Conservation (phyloP, 202 grass and related monocot species). For the Schoenoplectus triqueter region DNA sequence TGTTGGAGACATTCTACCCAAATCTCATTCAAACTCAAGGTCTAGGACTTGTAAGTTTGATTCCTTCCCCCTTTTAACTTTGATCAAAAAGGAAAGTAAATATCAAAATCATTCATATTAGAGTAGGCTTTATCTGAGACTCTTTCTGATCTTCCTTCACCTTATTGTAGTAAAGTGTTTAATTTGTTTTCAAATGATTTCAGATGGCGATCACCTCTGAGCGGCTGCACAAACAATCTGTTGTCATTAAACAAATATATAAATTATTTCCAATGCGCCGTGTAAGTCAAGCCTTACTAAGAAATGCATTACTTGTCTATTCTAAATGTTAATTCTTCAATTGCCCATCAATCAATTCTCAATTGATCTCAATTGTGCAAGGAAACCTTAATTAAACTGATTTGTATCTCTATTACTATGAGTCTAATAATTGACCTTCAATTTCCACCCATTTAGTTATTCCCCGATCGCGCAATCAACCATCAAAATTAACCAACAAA, state of each 20-base stretch:
- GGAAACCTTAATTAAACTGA: constrained; percentile 37
- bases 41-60: constrained; percentile 52
- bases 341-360: not conserved
- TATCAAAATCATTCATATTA: not conserved
- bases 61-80: constrained; percentile 35
- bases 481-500: not conserved
- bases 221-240: constrained; percentile 64
- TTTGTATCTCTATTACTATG: not conserved
- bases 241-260: constrained; percentile 90
- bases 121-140: not conserved
- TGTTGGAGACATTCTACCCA: constrained; percentile 46
- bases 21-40: constrained; percentile 52
- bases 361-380: constrained; percentile 18
- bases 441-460: not conserved
- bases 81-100: constrained; percentile 8
- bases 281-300: constrained; percentile 51
- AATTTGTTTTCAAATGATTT: constrained; percentile 29
- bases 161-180: constrained; percentile 12
- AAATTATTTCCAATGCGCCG: constrained; percentile 82
- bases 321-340: constrained; percentile 30
- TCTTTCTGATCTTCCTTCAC: not conserved
- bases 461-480: not conserved
- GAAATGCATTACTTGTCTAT: not conserved
- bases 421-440: not conserved
- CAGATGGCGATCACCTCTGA: constrained; percentile 88